Conservation (phyloP, 148 eudicot species). For the Amaranthus palmeri region DNA sequence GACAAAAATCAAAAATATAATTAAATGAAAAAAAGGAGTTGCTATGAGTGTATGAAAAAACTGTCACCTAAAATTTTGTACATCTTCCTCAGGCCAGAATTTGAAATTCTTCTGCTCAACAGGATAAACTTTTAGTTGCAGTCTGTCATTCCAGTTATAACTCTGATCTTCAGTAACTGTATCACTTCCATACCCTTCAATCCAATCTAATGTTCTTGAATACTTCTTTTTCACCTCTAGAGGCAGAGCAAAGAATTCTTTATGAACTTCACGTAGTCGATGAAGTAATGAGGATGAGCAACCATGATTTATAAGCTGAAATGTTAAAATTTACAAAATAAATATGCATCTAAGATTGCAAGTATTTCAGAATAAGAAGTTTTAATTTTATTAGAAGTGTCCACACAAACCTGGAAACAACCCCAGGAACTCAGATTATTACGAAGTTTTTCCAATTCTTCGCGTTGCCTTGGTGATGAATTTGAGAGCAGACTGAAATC, state of each 20-base stretch:
- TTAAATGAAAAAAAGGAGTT: not conserved
- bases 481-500: constrained; percentile 31
- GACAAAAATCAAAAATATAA: not conserved
- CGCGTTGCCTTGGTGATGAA: constrained; percentile 13
- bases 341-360: not conserved
- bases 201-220: constrained; percentile 6
- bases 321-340: not conserved
- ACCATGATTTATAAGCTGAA: constrained; percentile 31
- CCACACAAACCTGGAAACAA: constrained; percentile 37
- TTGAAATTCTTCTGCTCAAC: constrained; percentile 25
- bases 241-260: constrained; percentile 28
- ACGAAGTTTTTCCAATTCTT: constrained; percentile 33
- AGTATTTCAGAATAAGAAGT: not conserved
- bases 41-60: not conserved
- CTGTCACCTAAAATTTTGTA: constrained; percentile 19
- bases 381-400: not conserved
- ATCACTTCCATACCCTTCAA: constrained; percentile 36
- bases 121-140: constrained; percentile 23
- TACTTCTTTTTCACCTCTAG: constrained; percentile 25
- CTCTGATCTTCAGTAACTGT: constrained; percentile 19
- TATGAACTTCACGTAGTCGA: constrained; percentile 10
- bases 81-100: constrained; percentile 24
- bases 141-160: constrained; percentile 28
- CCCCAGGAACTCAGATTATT: constrained; percentile 35
- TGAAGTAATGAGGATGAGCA: constrained; percentile 16